These are phyloP conservation scores for Trametes punicea DNA, from an alignment of 768 basidiomycete genomes.

Conservation along the genomic window DNA sequence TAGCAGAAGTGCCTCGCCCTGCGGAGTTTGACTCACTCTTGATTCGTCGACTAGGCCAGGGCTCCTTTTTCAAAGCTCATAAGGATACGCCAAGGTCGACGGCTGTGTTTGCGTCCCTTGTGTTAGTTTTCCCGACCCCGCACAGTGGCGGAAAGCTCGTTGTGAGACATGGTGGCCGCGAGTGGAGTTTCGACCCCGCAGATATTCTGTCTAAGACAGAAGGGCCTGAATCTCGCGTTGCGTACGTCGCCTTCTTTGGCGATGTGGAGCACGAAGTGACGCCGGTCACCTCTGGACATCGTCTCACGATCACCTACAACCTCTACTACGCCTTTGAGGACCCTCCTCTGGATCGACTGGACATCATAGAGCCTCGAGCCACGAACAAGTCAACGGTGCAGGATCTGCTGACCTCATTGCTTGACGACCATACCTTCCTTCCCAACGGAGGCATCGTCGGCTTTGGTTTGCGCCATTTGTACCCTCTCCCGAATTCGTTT, in stretches of 20 bases:
- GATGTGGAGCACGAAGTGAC: constrained; percentile 46
- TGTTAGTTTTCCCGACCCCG: constrained; percentile 43
- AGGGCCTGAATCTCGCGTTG: constrained; percentile 20
- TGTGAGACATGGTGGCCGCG: constrained; percentile 24
- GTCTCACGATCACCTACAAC: constrained; percentile 46
- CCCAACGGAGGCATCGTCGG: constrained; percentile 39
- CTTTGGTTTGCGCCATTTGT: constrained; percentile 39
- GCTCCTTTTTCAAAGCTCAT: constrained; percentile 17
- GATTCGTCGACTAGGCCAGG: background rate
- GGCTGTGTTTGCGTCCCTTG: constrained; percentile 42
- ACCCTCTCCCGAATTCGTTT: constrained; percentile 10
- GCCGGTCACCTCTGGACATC: constrained; percentile 38
- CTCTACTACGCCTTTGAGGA: constrained; percentile 27
- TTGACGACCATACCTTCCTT: constrained; percentile 31
- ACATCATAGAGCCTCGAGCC: background rate
- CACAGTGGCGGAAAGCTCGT: constrained; percentile 45
- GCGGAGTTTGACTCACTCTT: background rate
- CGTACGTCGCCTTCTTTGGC: constrained; percentile 42
- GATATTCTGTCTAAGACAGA: constrained; percentile 15
- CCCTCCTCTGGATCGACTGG: background rate
- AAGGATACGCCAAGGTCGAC: constrained; percentile 11
- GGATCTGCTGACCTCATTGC: constrained; percentile 25
- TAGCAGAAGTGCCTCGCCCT: background rate
- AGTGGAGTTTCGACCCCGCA: constrained; percentile 33
- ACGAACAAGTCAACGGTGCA: constrained; percentile 14